Evolutionary conservation across 805 yeast species (phyloP).

Genomic region (Brettanomyces naardenensis): DNA sequence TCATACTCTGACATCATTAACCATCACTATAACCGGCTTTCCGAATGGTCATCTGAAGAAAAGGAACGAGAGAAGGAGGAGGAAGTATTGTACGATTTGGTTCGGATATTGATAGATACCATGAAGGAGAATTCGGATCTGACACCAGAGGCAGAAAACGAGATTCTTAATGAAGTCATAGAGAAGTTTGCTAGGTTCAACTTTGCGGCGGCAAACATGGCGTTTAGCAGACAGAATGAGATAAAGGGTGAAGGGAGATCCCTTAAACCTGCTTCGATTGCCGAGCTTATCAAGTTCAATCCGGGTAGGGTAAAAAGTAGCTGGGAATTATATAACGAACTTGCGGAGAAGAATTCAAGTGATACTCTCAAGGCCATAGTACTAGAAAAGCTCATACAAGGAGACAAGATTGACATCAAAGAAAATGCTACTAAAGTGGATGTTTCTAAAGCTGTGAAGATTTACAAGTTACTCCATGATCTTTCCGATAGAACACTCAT

Average conservation of each 20-base stretch:
- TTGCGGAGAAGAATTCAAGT: slow-evolving; percentile 4
- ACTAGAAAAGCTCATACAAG: slow-evolving; percentile 15
- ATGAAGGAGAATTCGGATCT: slow-evolving; percentile 9
- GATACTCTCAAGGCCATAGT: slow-evolving; percentile 11
- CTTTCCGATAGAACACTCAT: slow-evolving; percentile 11
- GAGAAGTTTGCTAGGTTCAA: slow-evolving; percentile 18
- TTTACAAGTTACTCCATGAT: slow-evolving; percentile 9
- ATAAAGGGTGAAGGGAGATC: slow-evolving; percentile 3
- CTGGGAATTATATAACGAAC: slow-evolving; percentile 22
- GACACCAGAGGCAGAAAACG: slow-evolving; percentile 7
- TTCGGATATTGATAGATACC: slow-evolving; percentile 6
- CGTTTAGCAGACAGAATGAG: slow-evolving; percentile 1
- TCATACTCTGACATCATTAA: slow-evolving; percentile 7
- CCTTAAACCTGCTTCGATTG: slow-evolving; percentile 10
- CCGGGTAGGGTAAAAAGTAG: slow-evolving; percentile 29
- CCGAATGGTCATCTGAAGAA: background rate
- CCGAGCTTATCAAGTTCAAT: slow-evolving; percentile 24
- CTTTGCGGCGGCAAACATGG: slow-evolving; percentile 19
- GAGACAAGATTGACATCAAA: slow-evolving; percentile 16
- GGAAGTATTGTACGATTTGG: slow-evolving; percentile 8
- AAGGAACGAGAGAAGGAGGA: slow-evolving; percentile 4
- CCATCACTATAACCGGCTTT: slow-evolving; percentile 8
- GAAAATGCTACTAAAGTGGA: slow-evolving; percentile 15
- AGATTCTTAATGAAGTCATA: slow-evolving; percentile 18
- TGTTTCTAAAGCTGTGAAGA: slow-evolving; percentile 7